phyloP scores from a whole-genome alignment of 148 eudicot genomes.

The Chenopodium formosanum region DNA sequence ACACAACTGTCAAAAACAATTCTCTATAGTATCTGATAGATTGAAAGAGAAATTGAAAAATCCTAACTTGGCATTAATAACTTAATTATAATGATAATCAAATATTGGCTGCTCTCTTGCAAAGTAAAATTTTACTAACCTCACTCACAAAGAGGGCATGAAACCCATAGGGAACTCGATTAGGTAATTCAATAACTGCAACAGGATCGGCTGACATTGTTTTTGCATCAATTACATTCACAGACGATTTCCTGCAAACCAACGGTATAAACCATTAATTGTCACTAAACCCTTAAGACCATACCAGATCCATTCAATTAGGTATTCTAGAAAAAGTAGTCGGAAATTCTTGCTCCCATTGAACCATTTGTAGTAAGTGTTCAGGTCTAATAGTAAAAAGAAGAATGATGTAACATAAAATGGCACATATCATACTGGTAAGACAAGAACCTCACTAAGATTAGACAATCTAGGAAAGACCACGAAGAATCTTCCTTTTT shows the following conservation, averaged over 20 bases:
- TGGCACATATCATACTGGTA: neutral
- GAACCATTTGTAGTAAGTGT: too few relatives aligned
- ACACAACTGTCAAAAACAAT: neutral
- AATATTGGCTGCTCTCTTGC: neutral
- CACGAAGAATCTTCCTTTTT: neutral
- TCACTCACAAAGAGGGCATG: slow-evolving; percentile 95
- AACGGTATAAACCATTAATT: neutral
- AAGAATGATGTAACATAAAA: neutral
- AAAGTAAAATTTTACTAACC: slow-evolving; percentile 41
- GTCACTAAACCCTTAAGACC: neutral
- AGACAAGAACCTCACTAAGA: neutral
- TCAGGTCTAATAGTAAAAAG: neutral
- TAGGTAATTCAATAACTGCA: slow-evolving; percentile 80
- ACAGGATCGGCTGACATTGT: slow-evolving; percentile 94
- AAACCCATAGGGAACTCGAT: slow-evolving; percentile 92
- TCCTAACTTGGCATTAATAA: too few relatives aligned
- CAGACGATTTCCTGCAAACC: slow-evolving; percentile 67
- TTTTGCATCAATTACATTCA: slow-evolving; percentile 86
- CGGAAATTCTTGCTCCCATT: too few relatives aligned
- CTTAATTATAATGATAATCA: neutral
- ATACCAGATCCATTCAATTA: neutral
- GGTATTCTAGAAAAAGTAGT: too few relatives aligned
- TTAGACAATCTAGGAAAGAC: neutral
- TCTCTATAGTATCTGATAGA: neutral
- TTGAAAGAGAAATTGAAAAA: too few relatives aligned